phyloP scores from a whole-genome alignment of 176 grass and related monocot genomes.

The Eragrostis nindensis region DNA sequence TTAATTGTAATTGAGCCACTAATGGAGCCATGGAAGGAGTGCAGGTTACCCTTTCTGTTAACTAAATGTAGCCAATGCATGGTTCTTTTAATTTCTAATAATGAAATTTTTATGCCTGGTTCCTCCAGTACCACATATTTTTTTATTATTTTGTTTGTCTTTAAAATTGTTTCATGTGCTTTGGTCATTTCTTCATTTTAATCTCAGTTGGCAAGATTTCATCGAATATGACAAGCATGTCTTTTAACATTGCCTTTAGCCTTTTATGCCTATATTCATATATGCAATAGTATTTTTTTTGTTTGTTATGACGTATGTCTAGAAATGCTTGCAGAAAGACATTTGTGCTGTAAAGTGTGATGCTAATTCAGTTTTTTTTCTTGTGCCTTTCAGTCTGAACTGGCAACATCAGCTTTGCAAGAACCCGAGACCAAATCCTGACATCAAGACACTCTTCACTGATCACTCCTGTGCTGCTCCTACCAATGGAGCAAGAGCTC shows the following conservation, averaged over 20 bases:
- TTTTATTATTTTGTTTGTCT: neutral
- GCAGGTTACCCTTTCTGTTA: conserved; percentile 1
- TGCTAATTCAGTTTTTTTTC: conserved; percentile 28
- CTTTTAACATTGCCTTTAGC: neutral
- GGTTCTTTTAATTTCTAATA: neutral
- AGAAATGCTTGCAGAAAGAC: conserved; percentile 3
- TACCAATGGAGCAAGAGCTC: conserved; percentile 85
- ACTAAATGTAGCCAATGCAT: conserved; percentile 18
- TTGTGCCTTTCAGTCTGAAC: conserved; percentile 69
- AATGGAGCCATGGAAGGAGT: neutral
- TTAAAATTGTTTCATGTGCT: conserved; percentile 5
- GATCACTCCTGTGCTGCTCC: conserved; percentile 95
- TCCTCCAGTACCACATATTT: neutral
- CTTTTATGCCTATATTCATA: neutral
- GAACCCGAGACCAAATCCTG: conserved; percentile 96
- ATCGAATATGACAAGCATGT: neutral
- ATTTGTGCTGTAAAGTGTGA: conserved; percentile 16
- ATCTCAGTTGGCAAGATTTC: neutral
- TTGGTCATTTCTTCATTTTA: conserved; percentile 16
- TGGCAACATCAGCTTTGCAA: conserved; percentile 99
- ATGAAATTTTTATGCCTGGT: too few relatives aligned
- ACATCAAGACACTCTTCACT: conserved; percentile 99
- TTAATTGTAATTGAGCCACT: neutral
- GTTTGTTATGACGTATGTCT: too few relatives aligned
- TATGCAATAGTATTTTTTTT: conserved; percentile 18